These are phyloP conservation scores for Rhizopogon vesiculosus DNA, from an alignment of 768 basidiomycete genomes.

Conservation along the genomic window DNA sequence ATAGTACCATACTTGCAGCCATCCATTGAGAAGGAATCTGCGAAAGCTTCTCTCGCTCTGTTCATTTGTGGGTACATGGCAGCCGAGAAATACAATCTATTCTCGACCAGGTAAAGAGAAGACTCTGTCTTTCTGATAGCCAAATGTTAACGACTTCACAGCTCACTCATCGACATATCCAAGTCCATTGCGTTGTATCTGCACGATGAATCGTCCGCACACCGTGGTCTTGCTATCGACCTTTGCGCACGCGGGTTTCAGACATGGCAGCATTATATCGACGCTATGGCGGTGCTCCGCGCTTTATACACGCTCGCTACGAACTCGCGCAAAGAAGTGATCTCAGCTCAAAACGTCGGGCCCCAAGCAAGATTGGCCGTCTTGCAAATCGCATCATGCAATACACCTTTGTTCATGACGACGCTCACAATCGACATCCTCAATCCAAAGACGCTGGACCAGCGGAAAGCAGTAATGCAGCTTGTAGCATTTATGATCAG, in stretches of 20 bases:
- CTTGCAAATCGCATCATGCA: conserved; percentile 74
- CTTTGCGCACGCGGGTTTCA: conserved; percentile 88
- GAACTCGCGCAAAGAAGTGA: conserved; percentile 61
- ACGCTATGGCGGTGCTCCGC: conserved; percentile 84
- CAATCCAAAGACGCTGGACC: conserved; percentile 65
- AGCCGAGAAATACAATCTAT: conserved; percentile 68
- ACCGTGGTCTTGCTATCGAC: conserved; percentile 78
- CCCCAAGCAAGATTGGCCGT: conserved; percentile 81
- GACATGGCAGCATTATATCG: conserved; percentile 92
- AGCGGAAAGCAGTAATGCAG: conserved; percentile 87
- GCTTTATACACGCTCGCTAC: conserved; percentile 81
- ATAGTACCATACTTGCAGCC: conserved; percentile 62
- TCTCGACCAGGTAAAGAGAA: conserved; percentile 59
- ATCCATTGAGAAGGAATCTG: conserved; percentile 52
- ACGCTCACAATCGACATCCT: conserved; percentile 89
- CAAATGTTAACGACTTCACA: conserved; percentile 23
- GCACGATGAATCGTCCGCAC: conserved; percentile 61
- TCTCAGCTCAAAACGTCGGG: conserved; percentile 61
- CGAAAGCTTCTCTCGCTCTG: conserved; percentile 62
- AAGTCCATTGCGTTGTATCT: conserved; percentile 78
- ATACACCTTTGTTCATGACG: conserved; percentile 91
- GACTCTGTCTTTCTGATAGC: not conserved
- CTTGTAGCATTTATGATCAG: conserved; percentile 90
- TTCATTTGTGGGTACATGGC: conserved; percentile 84
- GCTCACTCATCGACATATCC: conserved; percentile 78